These are phyloP conservation scores for Lathyrus tuberosus DNA, from an alignment of 306 rosid genomes.

Conservation along the genomic window DNA sequence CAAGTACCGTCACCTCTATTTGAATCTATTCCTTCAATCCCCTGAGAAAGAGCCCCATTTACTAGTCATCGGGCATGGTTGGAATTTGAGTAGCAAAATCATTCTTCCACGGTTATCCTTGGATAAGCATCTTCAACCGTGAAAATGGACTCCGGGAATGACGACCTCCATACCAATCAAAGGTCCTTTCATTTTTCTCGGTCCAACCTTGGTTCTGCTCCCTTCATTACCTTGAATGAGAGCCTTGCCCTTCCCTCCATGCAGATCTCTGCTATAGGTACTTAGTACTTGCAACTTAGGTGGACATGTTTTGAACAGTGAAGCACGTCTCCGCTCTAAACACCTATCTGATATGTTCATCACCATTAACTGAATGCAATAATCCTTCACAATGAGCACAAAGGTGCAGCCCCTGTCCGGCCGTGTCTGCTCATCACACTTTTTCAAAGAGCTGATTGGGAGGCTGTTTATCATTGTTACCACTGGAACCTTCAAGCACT, in stretches of 20 bases:
- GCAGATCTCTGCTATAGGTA: background rate
- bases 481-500: background rate
- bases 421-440: background rate
- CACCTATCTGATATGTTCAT: background rate
- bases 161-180: background rate
- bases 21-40: background rate
- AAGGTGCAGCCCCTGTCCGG: background rate
- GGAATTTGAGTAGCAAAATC: background rate
- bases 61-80: background rate
- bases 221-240: constrained; percentile 11
- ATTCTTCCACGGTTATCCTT: background rate
- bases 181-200: background rate
- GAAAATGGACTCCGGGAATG: background rate
- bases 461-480: background rate
- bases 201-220: background rate
- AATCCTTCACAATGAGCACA: background rate
- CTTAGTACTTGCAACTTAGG: background rate
- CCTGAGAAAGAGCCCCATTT: background rate
- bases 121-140: background rate
- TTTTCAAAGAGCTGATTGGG: background rate
- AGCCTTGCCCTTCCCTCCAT: background rate
- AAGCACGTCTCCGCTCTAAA: background rate
- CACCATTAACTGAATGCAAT: background rate
- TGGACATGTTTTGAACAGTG: background rate
- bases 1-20: background rate